These are phyloP conservation scores for Neurospora cerealis DNA, from an alignment of 495 filamentous ascomycete species.

Conservation along the genomic window DNA sequence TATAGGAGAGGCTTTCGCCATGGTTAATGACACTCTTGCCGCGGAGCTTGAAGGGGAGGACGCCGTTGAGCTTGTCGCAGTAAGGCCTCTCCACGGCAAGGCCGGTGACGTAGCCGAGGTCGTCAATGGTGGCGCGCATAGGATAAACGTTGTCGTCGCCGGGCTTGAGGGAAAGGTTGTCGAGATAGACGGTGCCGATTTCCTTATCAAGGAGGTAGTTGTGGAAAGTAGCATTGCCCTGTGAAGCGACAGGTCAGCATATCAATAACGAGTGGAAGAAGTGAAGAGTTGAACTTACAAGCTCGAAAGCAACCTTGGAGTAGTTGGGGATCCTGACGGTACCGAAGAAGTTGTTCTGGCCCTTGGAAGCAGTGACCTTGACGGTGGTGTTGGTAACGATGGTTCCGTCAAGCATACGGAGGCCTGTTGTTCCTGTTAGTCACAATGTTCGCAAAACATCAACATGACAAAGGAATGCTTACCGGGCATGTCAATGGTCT, in stretches of 20 bases:
- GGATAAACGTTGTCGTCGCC: constrained; percentile 46
- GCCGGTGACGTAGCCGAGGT: constrained; percentile 11
- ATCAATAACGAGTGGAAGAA: not conserved
- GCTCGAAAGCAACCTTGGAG: constrained; percentile 50
- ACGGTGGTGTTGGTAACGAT: constrained; percentile 43
- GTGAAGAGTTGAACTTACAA: constrained; percentile 36
- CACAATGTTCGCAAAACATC: not conserved
- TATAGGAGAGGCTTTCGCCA: constrained; percentile 53
- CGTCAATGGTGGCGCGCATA: constrained; percentile 43
- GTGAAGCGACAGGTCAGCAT: constrained; percentile 11
- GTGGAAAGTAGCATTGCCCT: constrained; percentile 59
- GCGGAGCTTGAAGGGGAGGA: constrained; percentile 49
- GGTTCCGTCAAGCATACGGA: constrained; percentile 47
- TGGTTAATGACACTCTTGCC: constrained; percentile 49
- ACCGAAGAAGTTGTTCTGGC: constrained; percentile 55
- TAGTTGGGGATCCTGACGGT: constrained; percentile 60
- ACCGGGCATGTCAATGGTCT: constrained; percentile 31
- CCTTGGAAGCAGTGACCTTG: constrained; percentile 22
- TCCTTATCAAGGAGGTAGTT: constrained; percentile 40
- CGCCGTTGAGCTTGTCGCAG: constrained; percentile 36
- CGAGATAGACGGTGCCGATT: constrained; percentile 47
- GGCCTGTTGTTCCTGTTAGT: constrained; percentile 17
- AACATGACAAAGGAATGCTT: not conserved
- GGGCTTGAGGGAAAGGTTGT: constrained; percentile 48
- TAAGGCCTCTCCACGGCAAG: constrained; percentile 16